Evolutionary conservation across 495 filamentous ascomycete species (phyloP).

Genomic region (Penicillium egyptiacum): DNA sequence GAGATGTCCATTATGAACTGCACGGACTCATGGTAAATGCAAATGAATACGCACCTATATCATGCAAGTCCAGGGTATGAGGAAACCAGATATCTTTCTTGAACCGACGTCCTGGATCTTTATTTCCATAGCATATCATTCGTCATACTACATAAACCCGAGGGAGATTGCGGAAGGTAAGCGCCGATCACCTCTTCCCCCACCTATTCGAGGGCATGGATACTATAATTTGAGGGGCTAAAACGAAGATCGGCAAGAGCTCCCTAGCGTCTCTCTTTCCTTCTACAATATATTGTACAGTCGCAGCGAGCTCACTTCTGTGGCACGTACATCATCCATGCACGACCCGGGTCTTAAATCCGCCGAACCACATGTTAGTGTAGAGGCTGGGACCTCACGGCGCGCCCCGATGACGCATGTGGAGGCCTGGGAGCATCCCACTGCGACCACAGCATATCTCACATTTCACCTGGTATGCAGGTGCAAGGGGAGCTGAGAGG

Average conservation of each 20-base stretch:
- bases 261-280: constrained; percentile 2
- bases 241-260: constrained; percentile 1
- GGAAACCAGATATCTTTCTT: neutral
- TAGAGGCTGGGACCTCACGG: constrained; percentile 16
- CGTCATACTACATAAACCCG: neutral
- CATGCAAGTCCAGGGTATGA: neutral
- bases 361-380: constrained; percentile 20
- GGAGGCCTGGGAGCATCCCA: constrained; percentile 17
- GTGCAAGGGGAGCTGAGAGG: constrained; percentile 28
- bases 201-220: neutral
- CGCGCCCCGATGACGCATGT: constrained; percentile 30
- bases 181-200: neutral
- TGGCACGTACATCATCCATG: constrained; percentile 15
- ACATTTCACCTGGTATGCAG: constrained; percentile 16
- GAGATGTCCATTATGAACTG: neutral
- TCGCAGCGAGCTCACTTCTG: constrained; percentile 11
- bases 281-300: neutral
- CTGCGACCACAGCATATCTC: constrained; percentile 13
- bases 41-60: neutral
- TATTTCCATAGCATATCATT: constrained; percentile 7
- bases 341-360: constrained; percentile 13
- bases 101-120: neutral
- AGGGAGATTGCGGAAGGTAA: constrained; percentile 1
- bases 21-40: neutral
- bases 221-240: neutral